Conservation (phyloP, 169 alveolate species). For the Blepharisma undulans region DNA sequence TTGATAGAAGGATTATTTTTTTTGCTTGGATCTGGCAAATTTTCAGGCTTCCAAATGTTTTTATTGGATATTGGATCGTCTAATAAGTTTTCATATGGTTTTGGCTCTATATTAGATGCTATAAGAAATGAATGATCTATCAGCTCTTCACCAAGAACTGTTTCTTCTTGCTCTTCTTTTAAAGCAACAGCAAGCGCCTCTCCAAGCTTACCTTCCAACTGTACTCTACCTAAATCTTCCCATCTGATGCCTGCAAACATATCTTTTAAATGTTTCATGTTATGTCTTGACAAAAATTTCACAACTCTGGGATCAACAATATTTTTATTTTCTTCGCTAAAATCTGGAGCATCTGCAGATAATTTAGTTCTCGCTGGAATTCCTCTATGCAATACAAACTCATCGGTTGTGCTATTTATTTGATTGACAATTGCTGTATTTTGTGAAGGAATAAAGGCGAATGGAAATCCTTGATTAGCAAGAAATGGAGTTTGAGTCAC, state of each 20-base stretch:
- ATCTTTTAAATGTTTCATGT: background rate
- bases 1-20: background rate
- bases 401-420: constrained; percentile 14
- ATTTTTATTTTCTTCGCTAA: background rate
- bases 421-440: background rate
- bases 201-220: background rate
- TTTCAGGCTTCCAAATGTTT: background rate
- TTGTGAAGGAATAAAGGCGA: background rate
- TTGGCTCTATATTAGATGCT: background rate
- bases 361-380: background rate
- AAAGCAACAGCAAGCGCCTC: background rate
- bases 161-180: background rate
- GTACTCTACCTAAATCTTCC: constrained; percentile 12
- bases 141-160: background rate
- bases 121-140: background rate
- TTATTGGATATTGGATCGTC: background rate
- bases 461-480: background rate
- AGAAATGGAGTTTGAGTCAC: background rate
- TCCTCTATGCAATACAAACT: constrained; percentile 11
- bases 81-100: background rate
- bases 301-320: background rate
- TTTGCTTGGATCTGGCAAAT: background rate
- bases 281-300: constrained; percentile 6
- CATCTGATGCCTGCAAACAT: background rate
- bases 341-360: background rate